Base-by-base conservation (phyloP, 495 filamentous ascomycete species). In the Chaetomium cochliodes region DNA sequence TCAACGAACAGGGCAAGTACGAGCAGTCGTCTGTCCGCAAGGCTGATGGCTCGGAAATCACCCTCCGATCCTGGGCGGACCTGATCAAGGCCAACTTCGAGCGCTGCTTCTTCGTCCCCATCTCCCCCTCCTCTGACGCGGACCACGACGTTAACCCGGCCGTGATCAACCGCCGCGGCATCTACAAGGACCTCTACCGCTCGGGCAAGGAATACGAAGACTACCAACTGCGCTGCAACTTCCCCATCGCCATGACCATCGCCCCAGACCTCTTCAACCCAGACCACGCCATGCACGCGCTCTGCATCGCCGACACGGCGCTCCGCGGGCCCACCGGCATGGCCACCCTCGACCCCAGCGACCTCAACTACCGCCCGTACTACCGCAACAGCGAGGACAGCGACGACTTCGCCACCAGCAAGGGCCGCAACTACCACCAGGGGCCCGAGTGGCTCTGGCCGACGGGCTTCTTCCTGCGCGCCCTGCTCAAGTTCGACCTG, bases 361-460 rank as follows among this genome's bases (percentile, higher is more conserved):
- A 99, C 73, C 80, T 90, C 37, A 96, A 98, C 72, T 99, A 99
- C 75, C 87, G 90, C 8, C 92, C 92, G 0, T 88, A 93, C 79
- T 99, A 99, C 79, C 87, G 86, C 79, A 99, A 99, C 78, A 90
- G 89, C 50, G 93, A 97, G 73, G 96, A 99, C 75, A 91, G 86
- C 13, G 85, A 82, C 42, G 90, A 97, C 72, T 98, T 96, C 71
- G 83, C 88, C 1, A 97, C 92, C 0, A 86, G 88, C 62, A 98
- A 98, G 70, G 96, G 96, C 16, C 82, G 96, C 20, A 97, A 97
- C 72, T 99, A 99, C 74, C 96, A 99, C 73, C 94, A 98, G 75
- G 96, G 96, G 2, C 96, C 96, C 0, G 96, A 99, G 76, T 99
- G 96, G 96, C 80, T 97, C n/a, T 99, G 96, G 96, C 96, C 92